Base-by-base conservation (phyloP, 1,139 yeast species). In the Chernovozyma sophiae-reginae region DNA sequence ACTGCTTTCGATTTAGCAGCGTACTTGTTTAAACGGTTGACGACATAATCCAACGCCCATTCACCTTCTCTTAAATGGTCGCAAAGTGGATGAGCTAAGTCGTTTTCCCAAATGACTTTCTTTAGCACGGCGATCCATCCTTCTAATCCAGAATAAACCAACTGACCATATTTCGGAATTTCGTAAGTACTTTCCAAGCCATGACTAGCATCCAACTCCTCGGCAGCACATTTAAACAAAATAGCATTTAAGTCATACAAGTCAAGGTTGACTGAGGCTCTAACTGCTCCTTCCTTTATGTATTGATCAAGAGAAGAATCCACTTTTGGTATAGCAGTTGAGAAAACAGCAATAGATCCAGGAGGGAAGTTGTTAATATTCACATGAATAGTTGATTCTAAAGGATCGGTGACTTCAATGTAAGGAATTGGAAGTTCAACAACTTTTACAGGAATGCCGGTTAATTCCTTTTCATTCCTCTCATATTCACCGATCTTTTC, bases 141-240 rank as follows among this genome's bases (percentile, higher is more conserved):
- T 60, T 86, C 95, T 22, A 92, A 65, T 11, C 98, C 98, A 31
- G 96, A 90, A 58, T 87, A 92, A 0, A 80, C 82, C 34, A 90
- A 66, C 13, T 65, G 62, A 0, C 97, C 97, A 56, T 74, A 66
- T 4, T 32, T 67, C 0, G 97, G 97, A 35, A 92, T 71, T 37
- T 62, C 57, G 58, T 92, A 92, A 0, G 77, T 77, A 4, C 96
- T 95, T 36, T 72, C 82, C 7, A 58, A 49, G 4, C 96, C 95
- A 18, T 60, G 71, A 48, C 92, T 79, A 12, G 79, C 75, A 54
- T 89, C 97, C 17, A 89, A 68, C 58, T 92, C 98, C 59, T 92
- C 98, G 10, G 82, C 76, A 39, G 87, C 95, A 52, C 94, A 82
- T 36, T 79, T 74, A 64, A 82, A 92, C 31, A 92, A 62, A 12